Conservation (phyloP, 257 asterid genomes). For the Ocimum tenuiflorum region DNA sequence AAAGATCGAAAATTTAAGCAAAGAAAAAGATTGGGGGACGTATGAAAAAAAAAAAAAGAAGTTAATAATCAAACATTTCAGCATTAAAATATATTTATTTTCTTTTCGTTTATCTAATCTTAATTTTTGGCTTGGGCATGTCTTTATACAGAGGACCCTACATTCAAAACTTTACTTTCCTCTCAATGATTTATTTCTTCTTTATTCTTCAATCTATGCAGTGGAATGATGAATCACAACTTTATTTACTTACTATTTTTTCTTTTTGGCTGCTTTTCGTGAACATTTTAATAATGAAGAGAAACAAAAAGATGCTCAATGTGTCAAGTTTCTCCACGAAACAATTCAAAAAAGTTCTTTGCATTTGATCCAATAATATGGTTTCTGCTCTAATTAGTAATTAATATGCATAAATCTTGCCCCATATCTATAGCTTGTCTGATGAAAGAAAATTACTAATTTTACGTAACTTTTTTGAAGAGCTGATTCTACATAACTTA, state of each 20-base stretch:
- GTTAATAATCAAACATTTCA: neutral
- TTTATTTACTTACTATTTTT: slow-evolving; percentile 26
- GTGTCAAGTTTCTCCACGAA: slow-evolving; percentile 11
- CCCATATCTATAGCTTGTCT: too few relatives aligned
- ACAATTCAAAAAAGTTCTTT: slow-evolving; percentile 11
- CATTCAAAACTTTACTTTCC: slow-evolving; percentile 5
- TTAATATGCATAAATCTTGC: neutral
- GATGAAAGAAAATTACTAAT: too few relatives aligned
- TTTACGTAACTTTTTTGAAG: too few relatives aligned
- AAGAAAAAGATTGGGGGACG: neutral
- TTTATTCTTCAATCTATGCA: slow-evolving; percentile 26
- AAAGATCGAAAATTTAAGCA: too few relatives aligned
- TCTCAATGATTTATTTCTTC: slow-evolving; percentile 21
- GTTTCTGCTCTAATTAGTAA: neutral
- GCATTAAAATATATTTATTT: neutral
- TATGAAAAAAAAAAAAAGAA: neutral
- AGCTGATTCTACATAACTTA: too few relatives aligned
- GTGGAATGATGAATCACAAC: slow-evolving; percentile 42
- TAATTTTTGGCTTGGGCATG: neutral
- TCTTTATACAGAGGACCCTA: neutral
- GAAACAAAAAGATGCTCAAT: slow-evolving; percentile 29
- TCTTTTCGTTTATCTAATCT: neutral
- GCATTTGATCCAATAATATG: neutral
- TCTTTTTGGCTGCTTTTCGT: slow-evolving; percentile 27
- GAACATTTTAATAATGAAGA: slow-evolving; percentile 23